Evolutionary conservation across 2,329 filamentous ascomycete species (phyloP), one percentile per base, ranked within the genome.

Genomic region (Apiospora marii): DNA sequence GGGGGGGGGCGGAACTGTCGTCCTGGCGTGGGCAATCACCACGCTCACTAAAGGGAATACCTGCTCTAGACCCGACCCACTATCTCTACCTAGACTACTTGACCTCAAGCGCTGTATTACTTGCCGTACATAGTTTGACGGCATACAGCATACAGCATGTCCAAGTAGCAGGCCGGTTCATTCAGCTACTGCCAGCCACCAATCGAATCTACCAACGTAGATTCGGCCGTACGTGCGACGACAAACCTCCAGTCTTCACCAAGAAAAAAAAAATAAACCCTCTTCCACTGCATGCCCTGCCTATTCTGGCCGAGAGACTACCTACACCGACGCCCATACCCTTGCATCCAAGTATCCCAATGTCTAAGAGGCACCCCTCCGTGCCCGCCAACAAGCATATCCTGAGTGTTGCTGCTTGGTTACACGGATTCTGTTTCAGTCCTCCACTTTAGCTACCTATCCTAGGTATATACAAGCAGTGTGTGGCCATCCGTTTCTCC

Each of bases 351-450:
- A 30, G 27, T 49, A 8, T 49, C 19, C 58, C 19, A 64, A 49
- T n/a, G 44, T 69, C 34, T 49, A 49, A n/a, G 44, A 69, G 67
- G 44, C 48, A 64, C 58, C 58, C 58, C 58, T 41, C 58, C 34
- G 22, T 64, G 58, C 34, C 8, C 34, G 44, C 24, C 43, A 7
- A 49, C 44, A 46, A 69, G 67, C 67, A 69, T 49, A 49, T 49
- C 67, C 44, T 69, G 44, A 24, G 67, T 69, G 44, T 27, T 34
- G 44, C 34, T 69, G 58, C 58, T 24, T 70, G 19, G 75, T 77
- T 73, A 71, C 74, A 75, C 75, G 61, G 53, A 46, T 53, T 41
- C 53, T 75, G 76, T 78, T 78, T 76, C 76, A 76, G 44, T 53
- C 41, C n/a, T 51, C 41, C 43, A 68, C 30, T 37, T 30, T 41